These are phyloP conservation scores for Eruca vesicaria DNA, from an alignment of 441 rosid species.

Conservation along the genomic window DNA sequence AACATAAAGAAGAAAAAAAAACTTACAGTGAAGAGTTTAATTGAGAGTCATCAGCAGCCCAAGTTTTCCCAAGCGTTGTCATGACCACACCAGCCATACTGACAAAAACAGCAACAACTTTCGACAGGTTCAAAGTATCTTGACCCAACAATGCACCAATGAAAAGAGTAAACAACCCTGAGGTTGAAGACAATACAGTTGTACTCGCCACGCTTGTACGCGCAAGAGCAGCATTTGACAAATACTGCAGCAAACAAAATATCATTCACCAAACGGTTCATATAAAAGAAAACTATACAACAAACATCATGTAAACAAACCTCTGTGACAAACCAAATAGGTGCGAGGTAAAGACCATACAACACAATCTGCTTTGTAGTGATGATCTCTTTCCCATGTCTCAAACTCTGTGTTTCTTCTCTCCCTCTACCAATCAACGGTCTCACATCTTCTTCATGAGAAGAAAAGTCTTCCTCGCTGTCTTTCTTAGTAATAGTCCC, in stretches of 20 bases:
- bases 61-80: conserved; percentile 94
- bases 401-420: conserved; percentile 53
- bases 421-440: conserved; percentile 60
- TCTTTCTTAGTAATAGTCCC: conserved; percentile 68
- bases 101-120: conserved; percentile 85
- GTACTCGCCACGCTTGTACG: conserved; percentile 98
- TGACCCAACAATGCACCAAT: conserved; percentile 88
- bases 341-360: conserved; percentile 88
- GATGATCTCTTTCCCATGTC: conserved; percentile 55
- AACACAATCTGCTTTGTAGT: conserved; percentile 70
- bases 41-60: conserved; percentile 90
- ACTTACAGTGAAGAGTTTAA: conserved; percentile 62
- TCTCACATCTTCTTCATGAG: conserved; percentile 53
- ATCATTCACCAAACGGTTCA: neutral
- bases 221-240: conserved; percentile 97
- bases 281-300: neutral
- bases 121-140: conserved; percentile 77
- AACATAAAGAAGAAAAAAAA: neutral
- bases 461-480: conserved; percentile 59
- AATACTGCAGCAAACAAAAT: conserved; percentile 53
- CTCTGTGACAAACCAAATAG: conserved; percentile 98
- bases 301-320: conserved; percentile 35
- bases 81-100: conserved; percentile 96
- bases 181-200: conserved; percentile 92
- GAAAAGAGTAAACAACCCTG: conserved; percentile 97